phyloP scores from a whole-genome alignment of 2,329 filamentous ascomycete genomes.

The Coniosporium tulheliwenetii region DNA sequence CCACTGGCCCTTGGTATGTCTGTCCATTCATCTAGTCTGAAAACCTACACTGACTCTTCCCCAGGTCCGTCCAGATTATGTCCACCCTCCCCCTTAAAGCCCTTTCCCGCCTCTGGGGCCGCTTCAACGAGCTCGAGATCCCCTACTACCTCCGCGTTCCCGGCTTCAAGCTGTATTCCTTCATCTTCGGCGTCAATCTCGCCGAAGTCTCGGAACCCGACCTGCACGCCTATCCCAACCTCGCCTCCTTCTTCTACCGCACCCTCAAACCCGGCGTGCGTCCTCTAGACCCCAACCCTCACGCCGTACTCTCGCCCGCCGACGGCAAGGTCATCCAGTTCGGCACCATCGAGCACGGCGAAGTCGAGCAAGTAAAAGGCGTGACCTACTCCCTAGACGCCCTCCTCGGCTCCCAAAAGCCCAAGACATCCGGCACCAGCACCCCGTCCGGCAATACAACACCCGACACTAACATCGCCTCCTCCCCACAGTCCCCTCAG shows the following conservation, averaged over 20 bases:
- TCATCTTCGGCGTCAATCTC: constrained; percentile 79
- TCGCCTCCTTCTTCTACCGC: constrained; percentile 94
- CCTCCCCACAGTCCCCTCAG: constrained; percentile 20
- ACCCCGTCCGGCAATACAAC: constrained; percentile 34
- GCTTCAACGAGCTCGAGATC: constrained; percentile 77
- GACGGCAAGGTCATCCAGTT: constrained; percentile 88
- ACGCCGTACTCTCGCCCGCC: constrained; percentile 71
- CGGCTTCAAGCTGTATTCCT: constrained; percentile 84
- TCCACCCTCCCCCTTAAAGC: constrained; percentile 84
- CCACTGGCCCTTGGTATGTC: constrained; percentile 65
- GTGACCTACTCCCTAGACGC: constrained; percentile 96
- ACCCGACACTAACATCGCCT: constrained; percentile 15
- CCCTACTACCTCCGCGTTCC: constrained; percentile 78
- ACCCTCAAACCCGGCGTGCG: constrained; percentile 77
- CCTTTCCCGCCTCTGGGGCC: constrained; percentile 76
- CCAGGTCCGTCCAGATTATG: constrained; percentile 77
- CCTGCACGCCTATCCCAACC: constrained; percentile 77
- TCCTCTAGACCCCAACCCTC: constrained; percentile 66
- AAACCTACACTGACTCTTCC: constrained; percentile 3
- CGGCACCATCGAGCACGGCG: constrained; percentile 77
- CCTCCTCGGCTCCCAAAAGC: constrained; percentile 48
- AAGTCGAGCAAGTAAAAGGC: constrained; percentile 97
- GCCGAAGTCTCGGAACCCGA: constrained; percentile 79
- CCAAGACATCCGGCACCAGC: constrained; percentile 32
- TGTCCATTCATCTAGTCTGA: background rate